These are phyloP conservation scores for Lathyrus aphaca DNA, from an alignment of 306 rosid genomes.

Conservation along the genomic window DNA sequence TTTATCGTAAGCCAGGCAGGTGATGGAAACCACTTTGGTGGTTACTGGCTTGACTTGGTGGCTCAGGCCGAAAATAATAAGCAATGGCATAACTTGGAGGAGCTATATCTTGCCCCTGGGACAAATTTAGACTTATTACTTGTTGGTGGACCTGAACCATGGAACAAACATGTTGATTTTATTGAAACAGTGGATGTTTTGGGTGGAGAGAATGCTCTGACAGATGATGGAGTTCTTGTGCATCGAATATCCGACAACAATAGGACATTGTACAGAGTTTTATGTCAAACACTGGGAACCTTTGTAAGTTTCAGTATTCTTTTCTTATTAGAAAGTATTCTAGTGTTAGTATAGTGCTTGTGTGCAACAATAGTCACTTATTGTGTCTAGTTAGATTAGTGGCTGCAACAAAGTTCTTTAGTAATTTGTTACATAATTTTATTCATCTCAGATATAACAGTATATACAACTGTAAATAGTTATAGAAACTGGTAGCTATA, in stretches of 20 bases:
- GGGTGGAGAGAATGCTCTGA: constrained; percentile 49
- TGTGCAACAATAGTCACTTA: constrained; percentile 3
- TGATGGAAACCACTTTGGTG: constrained; percentile 90
- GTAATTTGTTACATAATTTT: neutral
- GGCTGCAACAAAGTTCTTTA: constrained; percentile 12
- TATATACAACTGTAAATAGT: constrained; percentile 15
- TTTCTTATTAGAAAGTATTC: constrained; percentile 35
- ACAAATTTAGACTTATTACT: constrained; percentile 66
- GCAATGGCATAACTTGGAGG: constrained; percentile 54
- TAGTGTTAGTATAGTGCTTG: constrained; percentile 10
- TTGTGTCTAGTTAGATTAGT: neutral
- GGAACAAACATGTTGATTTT: constrained; percentile 63
- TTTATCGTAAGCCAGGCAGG: constrained; percentile 66
- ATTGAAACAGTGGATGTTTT: constrained; percentile 53
- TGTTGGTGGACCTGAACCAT: constrained; percentile 83
- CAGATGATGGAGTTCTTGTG: constrained; percentile 59
- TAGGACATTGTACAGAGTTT: constrained; percentile 65
- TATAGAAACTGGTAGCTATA: neutral
- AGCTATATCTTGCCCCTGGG: constrained; percentile 80
- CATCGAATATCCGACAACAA: constrained; percentile 54
- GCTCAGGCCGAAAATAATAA: constrained; percentile 59
- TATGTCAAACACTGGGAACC: constrained; percentile 69
- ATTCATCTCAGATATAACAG: neutral
- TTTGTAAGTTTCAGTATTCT: constrained; percentile 60
- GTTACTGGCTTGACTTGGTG: constrained; percentile 76